These are phyloP conservation scores for Xylariaceae sp. DNA, from an alignment of 2,329 filamentous ascomycete genomes.

Conservation along the genomic window DNA sequence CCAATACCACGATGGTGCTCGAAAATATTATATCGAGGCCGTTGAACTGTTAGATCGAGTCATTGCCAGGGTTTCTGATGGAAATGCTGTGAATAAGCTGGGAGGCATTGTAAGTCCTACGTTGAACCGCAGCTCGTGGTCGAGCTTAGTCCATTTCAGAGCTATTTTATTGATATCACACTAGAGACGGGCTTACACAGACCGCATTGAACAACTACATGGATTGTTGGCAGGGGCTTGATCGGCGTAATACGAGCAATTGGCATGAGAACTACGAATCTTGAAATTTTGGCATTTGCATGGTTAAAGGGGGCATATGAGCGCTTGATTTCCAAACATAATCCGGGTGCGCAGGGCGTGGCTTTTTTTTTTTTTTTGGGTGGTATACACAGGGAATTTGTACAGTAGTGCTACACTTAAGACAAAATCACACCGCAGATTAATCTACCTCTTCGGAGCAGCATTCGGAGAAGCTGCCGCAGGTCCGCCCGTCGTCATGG, in stretches of 20 bases:
- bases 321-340: constrained; percentile 10
- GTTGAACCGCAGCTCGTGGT: background rate
- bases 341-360: constrained; percentile 1
- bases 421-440: background rate
- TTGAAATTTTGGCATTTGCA: constrained; percentile 16
- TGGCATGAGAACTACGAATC: constrained; percentile 8
- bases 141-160: background rate
- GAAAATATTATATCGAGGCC: constrained; percentile 37
- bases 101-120: constrained; percentile 32
- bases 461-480: background rate
- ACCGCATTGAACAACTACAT: constrained; percentile 34
- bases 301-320: constrained; percentile 6
- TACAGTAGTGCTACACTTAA: constrained; percentile 40
- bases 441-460: background rate
- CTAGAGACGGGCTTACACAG: constrained; percentile 33
- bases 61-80: constrained; percentile 30
- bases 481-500: background rate
- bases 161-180: constrained; percentile 21
- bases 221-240: constrained; percentile 12
- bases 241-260: background rate
- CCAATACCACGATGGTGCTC: constrained; percentile 36
- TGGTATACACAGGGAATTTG: constrained; percentile 29
- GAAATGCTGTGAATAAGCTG: constrained; percentile 32
- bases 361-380: constrained; percentile 20
- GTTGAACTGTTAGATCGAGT: constrained; percentile 35